phyloP scores from a whole-genome alignment of 108 stramenopile species.

The Nannochloropsis salina region DNA sequence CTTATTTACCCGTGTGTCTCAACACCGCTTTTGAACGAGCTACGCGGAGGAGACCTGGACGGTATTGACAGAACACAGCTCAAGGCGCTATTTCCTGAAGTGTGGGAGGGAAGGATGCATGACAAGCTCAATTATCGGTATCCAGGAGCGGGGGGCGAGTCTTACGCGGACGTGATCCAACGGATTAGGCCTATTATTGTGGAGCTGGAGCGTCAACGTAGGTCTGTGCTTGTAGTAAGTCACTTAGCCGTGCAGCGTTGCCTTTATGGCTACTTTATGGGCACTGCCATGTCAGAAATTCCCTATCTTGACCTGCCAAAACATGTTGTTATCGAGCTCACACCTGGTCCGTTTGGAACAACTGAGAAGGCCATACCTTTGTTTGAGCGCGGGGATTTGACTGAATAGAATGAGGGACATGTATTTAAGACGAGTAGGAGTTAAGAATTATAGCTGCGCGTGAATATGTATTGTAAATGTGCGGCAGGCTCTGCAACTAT shows the following conservation, averaged over 20 bases:
- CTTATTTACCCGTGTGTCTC: constrained; percentile 48
- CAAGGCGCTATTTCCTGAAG: constrained; percentile 45
- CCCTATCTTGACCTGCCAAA: constrained; percentile 48
- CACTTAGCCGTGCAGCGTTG: constrained; percentile 57
- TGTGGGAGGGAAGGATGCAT: constrained; percentile 44
- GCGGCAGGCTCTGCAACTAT: too few species aligned
- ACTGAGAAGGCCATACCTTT: constrained; percentile 19
- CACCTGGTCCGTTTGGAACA: constrained; percentile 49
- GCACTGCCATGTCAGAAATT: constrained; percentile 48
- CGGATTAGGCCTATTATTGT: constrained; percentile 56
- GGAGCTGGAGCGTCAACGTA: constrained; percentile 53
- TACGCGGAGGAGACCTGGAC: constrained; percentile 53
- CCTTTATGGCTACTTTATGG: constrained; percentile 58
- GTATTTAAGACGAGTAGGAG: too few species aligned
- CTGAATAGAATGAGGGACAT: not conserved
- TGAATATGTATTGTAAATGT: too few species aligned
- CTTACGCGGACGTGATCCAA: constrained; percentile 59
- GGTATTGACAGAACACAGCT: constrained; percentile 46
- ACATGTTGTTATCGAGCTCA: constrained; percentile 45
- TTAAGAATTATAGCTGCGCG: too few species aligned
- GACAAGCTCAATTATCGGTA: constrained; percentile 58
- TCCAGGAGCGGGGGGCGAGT: constrained; percentile 58
- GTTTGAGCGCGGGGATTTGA: not conserved
- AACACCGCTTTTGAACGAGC: constrained; percentile 54
- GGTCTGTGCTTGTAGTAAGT: constrained; percentile 53